phyloP scores from a whole-genome alignment of 1,284 basidiomycete genomes.

The Pseudozyma flocculosa region DNA sequence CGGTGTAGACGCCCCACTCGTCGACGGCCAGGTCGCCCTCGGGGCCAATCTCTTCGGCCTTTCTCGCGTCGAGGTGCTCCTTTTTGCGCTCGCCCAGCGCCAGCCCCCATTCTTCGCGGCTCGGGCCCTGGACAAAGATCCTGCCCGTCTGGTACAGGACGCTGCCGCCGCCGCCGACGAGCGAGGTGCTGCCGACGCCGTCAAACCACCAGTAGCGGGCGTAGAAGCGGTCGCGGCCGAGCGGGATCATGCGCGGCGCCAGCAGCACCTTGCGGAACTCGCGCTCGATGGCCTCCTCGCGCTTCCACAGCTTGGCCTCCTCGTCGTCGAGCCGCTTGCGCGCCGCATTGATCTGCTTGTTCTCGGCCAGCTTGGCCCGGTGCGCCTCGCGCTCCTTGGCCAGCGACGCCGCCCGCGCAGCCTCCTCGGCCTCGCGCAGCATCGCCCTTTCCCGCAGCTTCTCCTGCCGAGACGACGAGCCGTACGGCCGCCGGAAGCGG shows the following conservation, averaged over 20 bases:
- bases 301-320: conserved; percentile 72
- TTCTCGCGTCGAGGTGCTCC: conserved; percentile 2
- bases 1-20: conserved; percentile 87
- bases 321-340: conserved; percentile 66
- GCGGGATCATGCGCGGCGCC: conserved; percentile 77
- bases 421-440: conserved; percentile 43
- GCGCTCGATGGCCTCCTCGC: conserved; percentile 82
- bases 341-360: conserved; percentile 43
- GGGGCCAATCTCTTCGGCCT: conserved; percentile 53
- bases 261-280: conserved; percentile 86
- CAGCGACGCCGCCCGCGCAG: conserved; percentile 18
- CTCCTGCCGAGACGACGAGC: conserved; percentile 46
- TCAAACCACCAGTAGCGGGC: conserved; percentile 99
- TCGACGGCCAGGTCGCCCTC: conserved; percentile 69
- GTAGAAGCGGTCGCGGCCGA: conserved; percentile 89
- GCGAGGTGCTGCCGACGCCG: conserved; percentile 79
- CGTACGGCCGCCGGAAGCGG: conserved; percentile 29
- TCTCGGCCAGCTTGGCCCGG: conserved; percentile 38
- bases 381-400: conserved; percentile 39
- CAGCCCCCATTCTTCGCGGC: conserved; percentile 62
- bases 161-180: conserved; percentile 65
- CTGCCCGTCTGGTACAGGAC: conserved; percentile 79
- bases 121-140: conserved; percentile 85
- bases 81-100: conserved; percentile 6
- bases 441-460: conserved; percentile 51